Evolutionary conservation across 2,329 filamentous ascomycete species (phyloP), one percentile per base, ranked within the genome.

Genomic region (Aspergillus fumigatus): DNA sequence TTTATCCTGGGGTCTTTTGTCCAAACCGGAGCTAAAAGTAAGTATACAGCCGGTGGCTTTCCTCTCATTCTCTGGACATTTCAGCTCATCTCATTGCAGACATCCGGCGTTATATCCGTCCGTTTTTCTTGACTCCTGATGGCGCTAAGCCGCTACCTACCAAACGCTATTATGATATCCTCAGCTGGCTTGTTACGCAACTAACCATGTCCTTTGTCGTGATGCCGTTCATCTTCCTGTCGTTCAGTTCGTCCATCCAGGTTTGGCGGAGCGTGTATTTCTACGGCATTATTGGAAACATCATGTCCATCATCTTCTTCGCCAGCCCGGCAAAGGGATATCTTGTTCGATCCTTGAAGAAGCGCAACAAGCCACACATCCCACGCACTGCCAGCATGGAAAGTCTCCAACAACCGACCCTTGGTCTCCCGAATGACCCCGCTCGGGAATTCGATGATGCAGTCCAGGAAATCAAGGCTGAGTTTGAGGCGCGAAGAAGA

Each of bases 1-100:
- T 99, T 99, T 68, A 77, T 97, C 43, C 81, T 97, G 7, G 94
- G 90, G 1, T 92, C 91, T 59, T 89, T 99, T 63, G 84, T 97
- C 29, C 94, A 99, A 71, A 97, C 92, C 2, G 88, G 88, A 19
- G 92, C 94, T 54, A 99, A 99, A 80, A 92, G 92, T 97, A 80
- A 72, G 88, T 82, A 23, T 25, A 27, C 25, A 4, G 23, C 54
- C 38, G n/a, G 48, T 25, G 49, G 49, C 25, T 21, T 49, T 51
- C 17, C 54, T 43, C 25, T 11, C 19, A 17, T n/a, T 40, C 43
- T 21, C 10, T 48, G 43, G 21, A 26, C 4, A 14, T 38, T 65
- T 48, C 61, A 54, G 35, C 57, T 64, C 48, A 69, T 60, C 51
- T 26, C 50, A 11, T 19, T 0, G 52, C 59, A 97, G 92, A 97